Base-by-base conservation (phyloP, 2,329 filamentous ascomycete species). In the Ceratocystiopsis brevicomis region DNA sequence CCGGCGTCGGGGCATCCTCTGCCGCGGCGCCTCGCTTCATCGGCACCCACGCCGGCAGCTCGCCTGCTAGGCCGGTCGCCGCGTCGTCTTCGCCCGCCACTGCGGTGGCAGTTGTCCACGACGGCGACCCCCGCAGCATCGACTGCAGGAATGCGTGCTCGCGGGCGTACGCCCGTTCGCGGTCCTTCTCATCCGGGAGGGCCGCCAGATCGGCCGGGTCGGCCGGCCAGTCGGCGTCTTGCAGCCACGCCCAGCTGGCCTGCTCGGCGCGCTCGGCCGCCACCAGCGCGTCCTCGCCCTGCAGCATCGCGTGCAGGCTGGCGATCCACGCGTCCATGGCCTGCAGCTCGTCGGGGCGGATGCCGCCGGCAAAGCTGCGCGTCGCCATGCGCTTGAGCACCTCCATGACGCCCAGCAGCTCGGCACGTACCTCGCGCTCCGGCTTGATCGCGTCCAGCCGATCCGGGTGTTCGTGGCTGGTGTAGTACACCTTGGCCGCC, bases 401-500 rank as follows among this genome's bases (percentile, higher is more conserved):
- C 52, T 98, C 90, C 59, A 98, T 77, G 37, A 94, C 83, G 45
- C 76, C 73, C 37, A 94, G 73, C 10, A 96, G 65, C 53, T 96
- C 88, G 41, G 80, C 69, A 37, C 90, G 78, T 40, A 98, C 80
- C 50, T 81, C 72, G 49, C 80, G 83, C 59, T 98, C 90, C 0
- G 84, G 77, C 59, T 84, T 87, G 61, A 96, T 92, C 25, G 80
- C 66, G 54, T 90, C 84, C 16, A 96, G 67, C 35, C 83, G 78
- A 52, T 90, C 80, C 1, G 87, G 85, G 43, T 87, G 71, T 54
- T 92, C 82, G 57, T 96, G 90, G 4, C 85, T 74, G 0, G 87
- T 95, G 61, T 98, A 96, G 63, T 96, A 98, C 53, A 92, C 79
- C 62, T 92, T 94, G 42, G 90, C 90, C 1, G 88, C 86, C 42